Conservation (phyloP, 1,284 basidiomycete genomes). For the Cryptococcus sp. region DNA sequence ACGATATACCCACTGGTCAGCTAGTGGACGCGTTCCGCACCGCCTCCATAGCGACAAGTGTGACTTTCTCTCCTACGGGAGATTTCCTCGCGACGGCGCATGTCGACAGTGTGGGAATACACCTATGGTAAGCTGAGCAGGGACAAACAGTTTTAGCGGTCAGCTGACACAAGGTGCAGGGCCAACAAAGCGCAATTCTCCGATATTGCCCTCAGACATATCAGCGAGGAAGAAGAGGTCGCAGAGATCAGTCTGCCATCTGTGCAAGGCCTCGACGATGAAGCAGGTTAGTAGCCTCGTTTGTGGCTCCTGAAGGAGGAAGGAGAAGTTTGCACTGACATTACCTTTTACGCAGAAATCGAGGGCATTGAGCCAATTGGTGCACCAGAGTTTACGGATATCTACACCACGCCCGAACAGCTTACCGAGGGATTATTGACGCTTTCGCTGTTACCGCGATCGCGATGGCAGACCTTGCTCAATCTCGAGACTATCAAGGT, state of each 20-base stretch:
- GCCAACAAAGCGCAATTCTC: slow-evolving; percentile 93
- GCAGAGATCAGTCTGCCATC: slow-evolving; percentile 73
- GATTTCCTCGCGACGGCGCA: slow-evolving; percentile 97
- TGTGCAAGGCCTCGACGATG: slow-evolving; percentile 75
- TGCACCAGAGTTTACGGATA: slow-evolving; percentile 63
- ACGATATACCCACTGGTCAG: slow-evolving; percentile 89
- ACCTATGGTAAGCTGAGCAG: slow-evolving; percentile 70
- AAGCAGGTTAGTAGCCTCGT: slow-evolving; percentile 42
- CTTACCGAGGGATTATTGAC: slow-evolving; percentile 85
- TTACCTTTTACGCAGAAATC: slow-evolving; percentile 57
- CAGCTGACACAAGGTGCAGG: slow-evolving; percentile 55
- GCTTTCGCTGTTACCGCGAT: slow-evolving; percentile 84
- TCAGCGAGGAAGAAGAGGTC: slow-evolving; percentile 70
- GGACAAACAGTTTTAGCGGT: neutral
- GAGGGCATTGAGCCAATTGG: slow-evolving; percentile 64
- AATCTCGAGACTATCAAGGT: slow-evolving; percentile 95
- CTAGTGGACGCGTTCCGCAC: slow-evolving; percentile 92
- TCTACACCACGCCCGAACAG: slow-evolving; percentile 81
- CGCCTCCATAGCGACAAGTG: slow-evolving; percentile 82
- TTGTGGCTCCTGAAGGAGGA: neutral
- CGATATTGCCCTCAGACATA: slow-evolving; percentile 77
- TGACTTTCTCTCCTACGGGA: slow-evolving; percentile 90
- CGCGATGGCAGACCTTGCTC: slow-evolving; percentile 93
- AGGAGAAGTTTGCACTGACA: neutral
- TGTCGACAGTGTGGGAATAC: slow-evolving; percentile 89